phyloP scores from a whole-genome alignment of 768 basidiomycete species.

The Suillus alpinus region DNA sequence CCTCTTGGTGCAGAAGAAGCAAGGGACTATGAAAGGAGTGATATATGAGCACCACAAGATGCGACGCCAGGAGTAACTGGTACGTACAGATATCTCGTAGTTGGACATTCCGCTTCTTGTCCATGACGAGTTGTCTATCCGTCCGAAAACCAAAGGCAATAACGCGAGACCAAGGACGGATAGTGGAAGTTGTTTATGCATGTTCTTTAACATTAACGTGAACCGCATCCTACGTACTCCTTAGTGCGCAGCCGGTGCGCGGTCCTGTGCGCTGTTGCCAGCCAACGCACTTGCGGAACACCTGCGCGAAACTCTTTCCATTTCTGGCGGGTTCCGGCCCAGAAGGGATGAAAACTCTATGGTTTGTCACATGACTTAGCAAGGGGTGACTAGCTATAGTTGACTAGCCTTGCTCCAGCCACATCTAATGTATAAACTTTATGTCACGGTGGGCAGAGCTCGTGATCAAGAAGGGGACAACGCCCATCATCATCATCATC shows the following conservation, averaged over 20 bases:
- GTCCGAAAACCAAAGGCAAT: slow-evolving; percentile 2
- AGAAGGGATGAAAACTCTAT: too few relatives aligned
- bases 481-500: not conserved
- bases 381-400: too few relatives aligned
- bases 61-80: not conserved
- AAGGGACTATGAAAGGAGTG: slow-evolving; percentile 18
- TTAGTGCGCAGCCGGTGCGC: not conserved
- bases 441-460: not conserved
- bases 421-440: not conserved
- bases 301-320: not conserved
- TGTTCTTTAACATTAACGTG: not conserved
- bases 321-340: not conserved
- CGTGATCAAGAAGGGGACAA: not conserved
- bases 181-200: not conserved
- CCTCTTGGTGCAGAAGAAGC: slow-evolving; percentile 17
- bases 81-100: slow-evolving; percentile 25
- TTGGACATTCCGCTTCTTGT: slow-evolving; percentile 14
- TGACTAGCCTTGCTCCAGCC: not conserved
- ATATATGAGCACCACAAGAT: slow-evolving; percentile 2
- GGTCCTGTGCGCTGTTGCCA: not conserved
- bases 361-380: too few relatives aligned
- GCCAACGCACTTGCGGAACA: not conserved
- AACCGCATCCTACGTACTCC: not conserved
- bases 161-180: not conserved
- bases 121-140: slow-evolving; percentile 7